Evolutionary conservation across 2,329 filamentous ascomycete genomes (phyloP), one percentile per base, ranked within the genome.

Genomic region (Trichophyton simii): DNA sequence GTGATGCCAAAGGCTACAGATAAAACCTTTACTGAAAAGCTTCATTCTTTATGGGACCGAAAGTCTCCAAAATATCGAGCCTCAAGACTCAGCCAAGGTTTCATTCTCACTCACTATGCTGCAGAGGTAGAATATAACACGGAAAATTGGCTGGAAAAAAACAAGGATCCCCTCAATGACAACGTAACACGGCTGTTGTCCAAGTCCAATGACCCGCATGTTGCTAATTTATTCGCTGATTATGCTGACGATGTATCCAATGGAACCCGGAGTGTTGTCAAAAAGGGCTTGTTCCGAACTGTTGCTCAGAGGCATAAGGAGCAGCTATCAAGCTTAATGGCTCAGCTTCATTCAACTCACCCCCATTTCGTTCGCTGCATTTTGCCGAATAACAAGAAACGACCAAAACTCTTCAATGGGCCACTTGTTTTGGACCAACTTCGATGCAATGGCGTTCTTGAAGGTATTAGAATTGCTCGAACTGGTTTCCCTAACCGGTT

Each of bases 1-100:
- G 95, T 99, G 36, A 99, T 99, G 94, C 94, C 94, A 36, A 99
- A 97, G 75, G 94, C 94, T 2, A 96, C 92, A 0, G 95, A 99
- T 74, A 92, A 89, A 73, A 90, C 88, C 6, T 99, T 99, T 70
- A 97, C 92, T 0, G 95, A 99, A 69, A 99, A 99, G 74, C 80
- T 99, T n/a, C 89, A 99, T 75, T 87, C 87, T 0, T 77, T 99
- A 0, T 99, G 95, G 94, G 91, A 97, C 72, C 90, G 91, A 70
- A 97, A 96, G 73, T 94, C 91, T 38, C 82, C 84, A 55, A 99
- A 99, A 73, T 99, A 99, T 74, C 87, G 90, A 58, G 83, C 90
- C 5, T 94, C 91, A 18, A 84, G 94, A 15, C 82, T 96, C 13
- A 88, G 85, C 0, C 89, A 96, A 69, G 95, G 94, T 13, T 99